Evolutionary conservation across 2,329 filamentous ascomycete species (phyloP).

Genomic region (Arthroderma uncinatum): DNA sequence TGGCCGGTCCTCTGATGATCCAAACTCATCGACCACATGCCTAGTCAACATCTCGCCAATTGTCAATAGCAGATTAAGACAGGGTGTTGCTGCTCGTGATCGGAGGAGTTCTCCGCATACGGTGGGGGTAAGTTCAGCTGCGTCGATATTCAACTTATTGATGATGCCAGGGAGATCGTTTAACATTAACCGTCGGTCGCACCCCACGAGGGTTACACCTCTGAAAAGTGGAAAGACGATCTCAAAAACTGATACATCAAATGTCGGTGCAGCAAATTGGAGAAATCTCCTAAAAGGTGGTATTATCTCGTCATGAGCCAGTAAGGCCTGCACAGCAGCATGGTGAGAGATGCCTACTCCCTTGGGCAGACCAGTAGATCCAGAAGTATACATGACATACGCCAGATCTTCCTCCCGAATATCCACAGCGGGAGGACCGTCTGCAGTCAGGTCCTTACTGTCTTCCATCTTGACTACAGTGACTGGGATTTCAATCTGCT

Average conservation of each 20-base stretch:
- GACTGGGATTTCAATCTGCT: conserved; percentile 13
- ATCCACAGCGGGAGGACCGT: conserved; percentile 6
- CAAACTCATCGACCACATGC: conserved; percentile 68
- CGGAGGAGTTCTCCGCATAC: conserved; percentile 68
- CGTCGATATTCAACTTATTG: conserved; percentile 57
- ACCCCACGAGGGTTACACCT: conserved; percentile 61
- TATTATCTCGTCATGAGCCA: conserved; percentile 69
- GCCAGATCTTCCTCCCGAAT: conserved; percentile 40
- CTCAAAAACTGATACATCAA: conserved; percentile 90
- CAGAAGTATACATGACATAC: conserved; percentile 90
- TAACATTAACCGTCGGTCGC: conserved; percentile 57
- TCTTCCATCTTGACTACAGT: not conserved
- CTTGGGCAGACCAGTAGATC: conserved; percentile 80
- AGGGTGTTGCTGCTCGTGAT: conserved; percentile 55
- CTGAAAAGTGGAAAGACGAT: conserved; percentile 79
- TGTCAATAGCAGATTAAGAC: conserved; percentile 61
- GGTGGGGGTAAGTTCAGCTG: conserved; percentile 79
- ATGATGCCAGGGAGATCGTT: conserved; percentile 62
- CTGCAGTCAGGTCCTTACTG: not conserved
- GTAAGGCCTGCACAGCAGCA: conserved; percentile 67
- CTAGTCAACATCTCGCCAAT: conserved; percentile 88
- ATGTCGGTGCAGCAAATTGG: conserved; percentile 84
- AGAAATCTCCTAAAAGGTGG: conserved; percentile 69
- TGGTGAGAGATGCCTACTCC: conserved; percentile 72
- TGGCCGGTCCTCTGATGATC: conserved; percentile 40